A percentile compares a stretch with the other conserved stretches of the same genome.
phyloP scores from a whole-genome alignment of 176 grass and related monocot genomes.

The Triticum dicoccoides region DNA sequence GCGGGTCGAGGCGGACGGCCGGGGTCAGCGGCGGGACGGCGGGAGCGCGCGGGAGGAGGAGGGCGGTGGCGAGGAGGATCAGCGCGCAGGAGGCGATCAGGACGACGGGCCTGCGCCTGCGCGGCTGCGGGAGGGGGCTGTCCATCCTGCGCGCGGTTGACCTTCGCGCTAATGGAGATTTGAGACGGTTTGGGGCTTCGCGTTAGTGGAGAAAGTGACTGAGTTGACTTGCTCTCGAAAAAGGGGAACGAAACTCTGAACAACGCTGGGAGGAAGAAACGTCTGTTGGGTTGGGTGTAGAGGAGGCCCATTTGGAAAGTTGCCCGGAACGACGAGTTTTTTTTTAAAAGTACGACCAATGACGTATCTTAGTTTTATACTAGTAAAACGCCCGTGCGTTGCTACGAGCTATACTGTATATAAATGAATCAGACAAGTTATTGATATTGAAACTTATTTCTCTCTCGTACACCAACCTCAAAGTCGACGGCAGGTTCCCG shows the following conservation, averaged over 20 bases:
- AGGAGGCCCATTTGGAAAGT: not conserved
- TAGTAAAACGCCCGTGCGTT: no score
- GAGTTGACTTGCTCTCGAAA: not conserved
- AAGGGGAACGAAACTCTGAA: not conserved
- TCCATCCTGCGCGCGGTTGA: conserved; percentile 2
- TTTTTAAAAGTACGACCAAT: not conserved
- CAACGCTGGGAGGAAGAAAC: not conserved
- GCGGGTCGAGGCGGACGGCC: conserved; percentile 53
- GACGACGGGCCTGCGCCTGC: not conserved
- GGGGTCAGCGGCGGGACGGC: not conserved
- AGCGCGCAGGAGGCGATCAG: conserved; percentile 30
- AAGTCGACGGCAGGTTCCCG: no score
- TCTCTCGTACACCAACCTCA: no score
- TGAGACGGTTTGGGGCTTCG: not conserved
- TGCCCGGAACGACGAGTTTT: not conserved
- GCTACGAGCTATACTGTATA: no score
- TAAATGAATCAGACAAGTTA: no score
- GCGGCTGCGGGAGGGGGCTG: not conserved
- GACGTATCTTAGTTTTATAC: no score
- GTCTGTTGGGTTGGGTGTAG: no score
- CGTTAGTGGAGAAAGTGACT: not conserved
- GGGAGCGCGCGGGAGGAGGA: conserved; percentile 26
- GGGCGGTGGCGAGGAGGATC: conserved; percentile 34
- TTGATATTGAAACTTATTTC: no score
- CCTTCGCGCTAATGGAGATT: not conserved